These are phyloP conservation scores for Escovopsis sp. DNA, from an alignment of 2,329 filamentous ascomycete genomes.

Conservation along the genomic window DNA sequence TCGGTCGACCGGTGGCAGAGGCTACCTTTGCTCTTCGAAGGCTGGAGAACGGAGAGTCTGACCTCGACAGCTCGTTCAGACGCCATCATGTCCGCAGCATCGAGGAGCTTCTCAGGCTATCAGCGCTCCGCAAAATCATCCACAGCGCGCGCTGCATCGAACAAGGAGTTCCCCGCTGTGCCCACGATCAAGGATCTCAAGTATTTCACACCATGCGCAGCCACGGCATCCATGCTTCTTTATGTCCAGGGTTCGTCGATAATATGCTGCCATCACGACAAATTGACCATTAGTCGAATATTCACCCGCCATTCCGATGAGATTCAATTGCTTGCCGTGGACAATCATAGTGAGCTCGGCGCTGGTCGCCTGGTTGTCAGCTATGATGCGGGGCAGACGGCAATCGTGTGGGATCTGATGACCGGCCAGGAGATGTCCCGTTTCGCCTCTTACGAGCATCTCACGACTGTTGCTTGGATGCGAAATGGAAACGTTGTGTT, in stretches of 20 bases:
- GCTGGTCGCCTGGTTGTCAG: conserved; percentile 79
- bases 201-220: conserved; percentile 74
- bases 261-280: conserved; percentile 84
- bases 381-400: conserved; percentile 80
- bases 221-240: conserved; percentile 80
- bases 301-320: conserved; percentile 77
- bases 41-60: conserved; percentile 3
- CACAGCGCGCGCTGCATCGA: conserved; percentile 25
- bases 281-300: conserved; percentile 70
- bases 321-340: conserved; percentile 70
- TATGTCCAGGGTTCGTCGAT: conserved; percentile 74
- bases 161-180: conserved; percentile 38
- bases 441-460: conserved; percentile 82
- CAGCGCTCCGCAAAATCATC: conserved; percentile 43
- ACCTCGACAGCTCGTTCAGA: conserved; percentile 15
- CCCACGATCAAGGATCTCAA: conserved; percentile 32
- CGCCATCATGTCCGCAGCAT: conserved; percentile 35
- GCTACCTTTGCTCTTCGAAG: neutral
- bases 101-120: conserved; percentile 45
- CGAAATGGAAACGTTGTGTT: conserved; percentile 92
- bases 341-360: conserved; percentile 79
- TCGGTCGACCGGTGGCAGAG: neutral
- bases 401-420: conserved; percentile 93
- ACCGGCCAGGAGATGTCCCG: conserved; percentile 80
- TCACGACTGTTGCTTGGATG: conserved; percentile 87